A percentile compares a stretch with the other conserved stretches of the same genome.
Evolutionary conservation across 768 basidiomycete species (phyloP).

Genomic region (Floccularia luteovirens): DNA sequence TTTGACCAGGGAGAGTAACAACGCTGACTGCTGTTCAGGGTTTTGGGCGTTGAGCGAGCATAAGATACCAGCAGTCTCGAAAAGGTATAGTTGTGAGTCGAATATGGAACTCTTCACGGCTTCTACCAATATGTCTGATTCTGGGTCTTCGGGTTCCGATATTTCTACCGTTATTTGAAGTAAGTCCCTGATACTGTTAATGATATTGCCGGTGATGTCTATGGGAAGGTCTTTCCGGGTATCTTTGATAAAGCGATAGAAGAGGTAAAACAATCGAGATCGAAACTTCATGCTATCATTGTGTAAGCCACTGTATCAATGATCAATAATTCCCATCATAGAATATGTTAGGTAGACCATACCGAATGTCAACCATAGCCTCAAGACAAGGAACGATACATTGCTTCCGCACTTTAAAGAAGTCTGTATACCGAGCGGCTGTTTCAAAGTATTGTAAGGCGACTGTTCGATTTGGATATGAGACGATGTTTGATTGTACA

Average conservation of each 20-base stretch:
- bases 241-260: constrained; percentile 87
- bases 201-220: constrained; percentile 62
- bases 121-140: constrained; percentile 68
- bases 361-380: constrained; percentile 83
- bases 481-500: constrained; percentile 74
- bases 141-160: constrained; percentile 70
- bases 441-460: constrained; percentile 91
- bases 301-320: constrained; percentile 71
- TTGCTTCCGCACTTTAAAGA: constrained; percentile 91
- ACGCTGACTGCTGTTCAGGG: constrained; percentile 57
- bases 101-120: constrained; percentile 74
- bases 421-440: constrained; percentile 86
- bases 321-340: neutral
- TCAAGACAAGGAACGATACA: constrained; percentile 83
- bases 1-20: constrained; percentile 72
- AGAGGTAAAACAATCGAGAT: constrained; percentile 84
- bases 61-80: constrained; percentile 84
- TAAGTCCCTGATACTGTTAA: constrained; percentile 71
- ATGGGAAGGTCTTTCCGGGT: constrained; percentile 67
- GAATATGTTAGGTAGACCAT: constrained; percentile 15
- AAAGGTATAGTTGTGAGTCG: constrained; percentile 89
- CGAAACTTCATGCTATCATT: constrained; percentile 62
- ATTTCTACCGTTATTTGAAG: constrained; percentile 69
- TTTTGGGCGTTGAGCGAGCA: constrained; percentile 66
- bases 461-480: constrained; percentile 80